Evolutionary conservation across 257 asterid genomes (phyloP).

Genomic region (Coffea canephora): DNA sequence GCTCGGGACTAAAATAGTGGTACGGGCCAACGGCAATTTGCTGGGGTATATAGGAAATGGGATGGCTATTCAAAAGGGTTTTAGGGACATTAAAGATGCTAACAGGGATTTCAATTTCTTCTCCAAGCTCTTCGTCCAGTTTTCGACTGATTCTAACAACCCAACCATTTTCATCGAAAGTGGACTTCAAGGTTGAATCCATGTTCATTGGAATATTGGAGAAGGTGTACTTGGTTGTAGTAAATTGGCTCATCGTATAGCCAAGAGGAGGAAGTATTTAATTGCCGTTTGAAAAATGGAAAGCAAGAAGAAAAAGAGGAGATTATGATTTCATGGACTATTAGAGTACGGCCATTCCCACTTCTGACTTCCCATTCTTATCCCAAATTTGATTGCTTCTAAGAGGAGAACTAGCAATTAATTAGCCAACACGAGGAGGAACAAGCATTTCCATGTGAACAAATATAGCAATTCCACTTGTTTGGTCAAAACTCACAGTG

Average conservation of each 20-base stretch:
- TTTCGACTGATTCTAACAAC: conserved; percentile 57
- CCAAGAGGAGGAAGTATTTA: neutral
- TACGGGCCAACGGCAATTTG: conserved; percentile 70
- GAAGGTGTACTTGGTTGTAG: neutral
- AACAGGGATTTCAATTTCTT: conserved; percentile 34
- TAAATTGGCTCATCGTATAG: neutral
- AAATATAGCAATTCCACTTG: too few species aligned
- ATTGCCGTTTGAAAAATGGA: too few species aligned
- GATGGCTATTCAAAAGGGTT: conserved; percentile 35
- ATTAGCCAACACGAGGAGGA: too few species aligned
- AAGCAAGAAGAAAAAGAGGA: too few species aligned
- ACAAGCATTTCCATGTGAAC: too few species aligned
- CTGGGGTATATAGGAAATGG: conserved; percentile 61
- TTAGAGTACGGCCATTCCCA: too few species aligned
- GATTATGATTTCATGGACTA: too few species aligned
- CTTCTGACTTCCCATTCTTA: too few species aligned
- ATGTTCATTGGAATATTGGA: neutral
- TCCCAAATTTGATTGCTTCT: too few species aligned
- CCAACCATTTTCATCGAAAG: conserved; percentile 62
- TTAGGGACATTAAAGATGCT: conserved; percentile 67
- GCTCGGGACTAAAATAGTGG: conserved; percentile 58
- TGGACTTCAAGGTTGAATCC: conserved; percentile 15
- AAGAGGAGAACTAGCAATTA: too few species aligned
- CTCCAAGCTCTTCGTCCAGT: conserved; percentile 44
- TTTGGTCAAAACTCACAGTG: too few species aligned